Conservation (phyloP, 805 yeast species). For the Metschnikowia orientalis region DNA sequence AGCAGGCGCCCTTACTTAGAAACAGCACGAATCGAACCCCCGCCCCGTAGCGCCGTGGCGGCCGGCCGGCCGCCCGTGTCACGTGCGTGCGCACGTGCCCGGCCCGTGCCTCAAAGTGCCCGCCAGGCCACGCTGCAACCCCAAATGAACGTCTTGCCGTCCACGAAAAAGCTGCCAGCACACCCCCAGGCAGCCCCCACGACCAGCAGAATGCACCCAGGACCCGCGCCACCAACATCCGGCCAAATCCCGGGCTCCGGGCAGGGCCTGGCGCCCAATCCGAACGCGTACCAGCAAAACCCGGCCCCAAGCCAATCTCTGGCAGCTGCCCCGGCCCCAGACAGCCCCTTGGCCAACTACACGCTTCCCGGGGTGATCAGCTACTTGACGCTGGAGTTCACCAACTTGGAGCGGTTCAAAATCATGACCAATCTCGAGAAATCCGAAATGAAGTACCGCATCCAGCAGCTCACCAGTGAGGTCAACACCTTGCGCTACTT, state of each 20-base stretch:
- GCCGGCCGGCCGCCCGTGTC: neutral
- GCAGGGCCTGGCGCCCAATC: neutral
- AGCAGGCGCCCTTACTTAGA: no score
- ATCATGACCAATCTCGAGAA: conserved; percentile 52
- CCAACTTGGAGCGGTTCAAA: conserved; percentile 38
- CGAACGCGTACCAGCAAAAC: neutral
- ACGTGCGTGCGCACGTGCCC: conserved; percentile 1
- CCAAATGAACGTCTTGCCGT: conserved; percentile 3
- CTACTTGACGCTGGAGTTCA: conserved; percentile 55
- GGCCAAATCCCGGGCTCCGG: neutral
- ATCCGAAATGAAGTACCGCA: conserved; percentile 47
- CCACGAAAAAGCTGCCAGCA: no score
- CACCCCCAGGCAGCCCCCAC: no score
- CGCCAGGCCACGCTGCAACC: neutral
- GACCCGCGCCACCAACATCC: neutral
- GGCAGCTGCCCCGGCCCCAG: conserved; percentile 3
- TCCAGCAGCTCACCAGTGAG: conserved; percentile 51
- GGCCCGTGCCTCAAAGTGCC: neutral
- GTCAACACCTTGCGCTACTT: conserved; percentile 40
- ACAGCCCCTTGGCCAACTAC: conserved; percentile 26
- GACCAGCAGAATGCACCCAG: conserved; percentile 5
- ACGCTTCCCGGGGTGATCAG: conserved; percentile 59
- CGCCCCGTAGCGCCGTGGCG: no score
- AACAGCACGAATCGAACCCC: no score
- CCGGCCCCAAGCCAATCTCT: conserved; percentile 2